phyloP scores from a whole-genome alignment of 192 early-diverging fungal genomes.

The Coemansia sp. region DNA sequence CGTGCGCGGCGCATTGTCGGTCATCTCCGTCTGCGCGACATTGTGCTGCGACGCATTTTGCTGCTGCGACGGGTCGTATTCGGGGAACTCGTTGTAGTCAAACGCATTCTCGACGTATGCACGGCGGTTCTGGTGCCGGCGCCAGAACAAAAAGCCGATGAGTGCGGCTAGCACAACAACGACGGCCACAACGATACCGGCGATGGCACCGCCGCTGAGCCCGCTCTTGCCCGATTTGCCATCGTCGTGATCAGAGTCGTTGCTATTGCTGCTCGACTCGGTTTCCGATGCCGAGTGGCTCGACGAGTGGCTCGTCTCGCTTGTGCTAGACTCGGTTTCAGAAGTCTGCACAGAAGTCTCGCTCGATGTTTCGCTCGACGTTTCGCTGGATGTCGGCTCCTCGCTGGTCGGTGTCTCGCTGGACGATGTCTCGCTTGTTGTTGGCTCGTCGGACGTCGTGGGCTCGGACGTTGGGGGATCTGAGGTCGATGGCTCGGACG shows the following conservation, averaged over 20 bases:
- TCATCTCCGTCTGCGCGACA: neutral
- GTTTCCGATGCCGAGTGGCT: neutral
- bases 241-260: too few relatives aligned
- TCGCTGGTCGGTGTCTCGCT: neutral
- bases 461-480: neutral
- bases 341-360: neutral
- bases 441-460: neutral
- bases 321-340: neutral
- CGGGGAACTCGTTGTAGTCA: constrained; percentile 53
- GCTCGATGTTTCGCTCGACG: neutral
- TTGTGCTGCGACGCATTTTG: neutral
- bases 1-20: neutral
- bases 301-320: neutral
- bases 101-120: constrained; percentile 27
- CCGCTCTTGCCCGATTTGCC: constrained; percentile 7
- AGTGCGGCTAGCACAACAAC: constrained; percentile 17
- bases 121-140: constrained; percentile 31
- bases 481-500: neutral
- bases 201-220: constrained; percentile 43
- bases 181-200: constrained; percentile 35
- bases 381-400: neutral
- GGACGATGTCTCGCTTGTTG: constrained; percentile 1
- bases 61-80: constrained; percentile 34
- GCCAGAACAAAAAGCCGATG: constrained; percentile 34
- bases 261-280: neutral